Evolutionary conservation across 495 filamentous ascomycete genomes (phyloP), one percentile per base, ranked within the genome.

Genomic region (Penicillium coprophilum): DNA sequence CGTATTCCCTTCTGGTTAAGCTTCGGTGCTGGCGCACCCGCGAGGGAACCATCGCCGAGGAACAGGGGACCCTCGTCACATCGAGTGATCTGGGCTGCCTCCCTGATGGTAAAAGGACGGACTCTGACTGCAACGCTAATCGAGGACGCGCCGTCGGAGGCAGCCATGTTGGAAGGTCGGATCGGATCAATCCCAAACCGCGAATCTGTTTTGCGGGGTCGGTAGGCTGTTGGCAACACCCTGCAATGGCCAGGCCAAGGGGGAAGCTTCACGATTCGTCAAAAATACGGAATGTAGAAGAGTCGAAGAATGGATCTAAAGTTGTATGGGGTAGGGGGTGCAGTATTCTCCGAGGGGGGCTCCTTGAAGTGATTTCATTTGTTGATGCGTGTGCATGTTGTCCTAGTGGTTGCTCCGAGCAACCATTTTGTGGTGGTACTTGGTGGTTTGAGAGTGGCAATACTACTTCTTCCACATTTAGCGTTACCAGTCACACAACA

Each of bases 1-100:
- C 92, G 81, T 24, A 99, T 82, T 3, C 94, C 95, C 60, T 93
- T 94, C 60, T 88, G 84, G 62, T 86, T 83, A 19, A 96, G 82
- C 68, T 93, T 94, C 20, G 92, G 92, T 10, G 79, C 68, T 23
- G 92, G 92, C 23, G 82, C 87, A 47, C 82, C 87, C 6, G 95
- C 93, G 55, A 99, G 77, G 9, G 92, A 96, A 19, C 94, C 94
- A 67, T 97, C 94, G 44, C 94, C 94, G 24, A 99, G 85, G 71
- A 99, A 97, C 30, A 96, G 71, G 1, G 92, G 90, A 36, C 86
- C 83, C 72, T 97, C 94, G 57, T 97, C 92, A 63, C 78, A 84
- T 70, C 85, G 87, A 38, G 88, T 82, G 48, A 87, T 65, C 61
- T 87, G 85, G 27, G 85, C 85, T 47, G 85, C 85, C 70, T 87